A percentile compares a stretch with the other conserved stretches of the same genome.
These are phyloP conservation scores for Penicillium glabrum DNA, from an alignment of 2,329 filamentous ascomycete species.

Conservation along the genomic window DNA sequence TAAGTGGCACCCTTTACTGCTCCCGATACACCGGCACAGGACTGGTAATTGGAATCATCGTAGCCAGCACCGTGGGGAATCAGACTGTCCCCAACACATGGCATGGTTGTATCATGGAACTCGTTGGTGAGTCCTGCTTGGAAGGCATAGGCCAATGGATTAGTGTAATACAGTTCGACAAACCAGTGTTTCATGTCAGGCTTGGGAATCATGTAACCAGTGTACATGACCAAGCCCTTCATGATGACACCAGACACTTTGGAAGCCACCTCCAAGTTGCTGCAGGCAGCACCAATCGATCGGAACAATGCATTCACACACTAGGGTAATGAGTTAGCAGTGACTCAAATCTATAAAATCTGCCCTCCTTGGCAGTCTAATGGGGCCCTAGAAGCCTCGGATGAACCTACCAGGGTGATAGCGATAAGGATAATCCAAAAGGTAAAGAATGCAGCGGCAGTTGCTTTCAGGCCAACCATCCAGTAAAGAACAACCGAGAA, in stretches of 20 bases:
- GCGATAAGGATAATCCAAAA: conserved; percentile 58
- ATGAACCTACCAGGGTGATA: conserved; percentile 49
- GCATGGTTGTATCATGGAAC: conserved; percentile 36
- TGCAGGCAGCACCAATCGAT: conserved; percentile 55
- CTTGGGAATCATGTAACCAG: conserved; percentile 47
- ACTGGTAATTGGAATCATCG: conserved; percentile 18
- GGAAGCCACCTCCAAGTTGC: conserved; percentile 59
- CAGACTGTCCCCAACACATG: conserved; percentile 36
- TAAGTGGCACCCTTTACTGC: conserved; percentile 50
- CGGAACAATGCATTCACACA: conserved; percentile 61
- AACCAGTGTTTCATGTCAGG: conserved; percentile 55
- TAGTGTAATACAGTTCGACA: conserved; percentile 46
- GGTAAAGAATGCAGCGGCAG: conserved; percentile 60
- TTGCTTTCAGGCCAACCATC: conserved; percentile 57
- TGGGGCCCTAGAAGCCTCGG: neutral
- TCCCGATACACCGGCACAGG: conserved; percentile 57
- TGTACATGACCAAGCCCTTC: conserved; percentile 39
- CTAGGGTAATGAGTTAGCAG: conserved; percentile 16
- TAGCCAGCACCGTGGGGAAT: conserved; percentile 37
- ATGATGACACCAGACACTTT: conserved; percentile 49
- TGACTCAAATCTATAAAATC: neutral
- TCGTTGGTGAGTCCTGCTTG: conserved; percentile 39
- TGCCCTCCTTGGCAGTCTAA: neutral
- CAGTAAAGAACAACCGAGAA: conserved; percentile 65
- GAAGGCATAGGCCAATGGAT: conserved; percentile 40